Base-by-base conservation (phyloP, 208 protist species). In the Trypanosoma brucei region DNA sequence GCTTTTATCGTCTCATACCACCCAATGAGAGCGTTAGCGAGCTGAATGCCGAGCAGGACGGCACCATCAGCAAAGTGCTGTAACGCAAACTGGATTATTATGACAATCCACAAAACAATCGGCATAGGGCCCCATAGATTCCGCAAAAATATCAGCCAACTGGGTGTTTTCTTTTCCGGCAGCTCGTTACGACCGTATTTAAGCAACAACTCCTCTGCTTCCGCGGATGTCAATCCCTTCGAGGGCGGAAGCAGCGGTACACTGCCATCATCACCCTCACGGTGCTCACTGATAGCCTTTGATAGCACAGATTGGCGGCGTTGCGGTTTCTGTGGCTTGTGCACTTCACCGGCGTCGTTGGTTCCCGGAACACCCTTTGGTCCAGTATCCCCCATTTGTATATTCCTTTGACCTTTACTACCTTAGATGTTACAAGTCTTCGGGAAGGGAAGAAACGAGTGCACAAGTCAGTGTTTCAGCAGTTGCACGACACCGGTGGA, bases 1-100 rank as follows among this genome's bases (percentile, higher is more conserved):
- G 96, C 93, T 50, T 90, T 96, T 14, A 85, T 84, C 42, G 96
- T 97, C 77, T 98, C 95, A 68, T 84, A 95, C 75, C 88, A 98
- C 36, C 79, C 85, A 65, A 93, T 88, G 14, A 71, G 80, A 37
- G 85, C 86, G 62, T 92, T 95, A 13, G 80, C 85, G 14, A 95
- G 79, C 75, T 89, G 82, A 57, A 95, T 89, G 48, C 72, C 77
- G 54, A 95, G 79, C 49, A 96, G 75, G 76, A 96, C 86, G 40
- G 77, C 85, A 40, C 79, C 84, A 68, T 95, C 90, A 42, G 88
- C 74, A 72, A 79, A 95, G 71, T 95, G 91, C 72, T 91, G 50
- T 42, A 95, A 81, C 14, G 82, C 80, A 64, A 93, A 92, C 74
- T 92, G 83, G 65, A 94, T 93, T 46, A 92, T 81, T 58, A 96